phyloP scores from a whole-genome alignment of 345 rosid genomes.

The Arabidopsis suecica region DNA sequence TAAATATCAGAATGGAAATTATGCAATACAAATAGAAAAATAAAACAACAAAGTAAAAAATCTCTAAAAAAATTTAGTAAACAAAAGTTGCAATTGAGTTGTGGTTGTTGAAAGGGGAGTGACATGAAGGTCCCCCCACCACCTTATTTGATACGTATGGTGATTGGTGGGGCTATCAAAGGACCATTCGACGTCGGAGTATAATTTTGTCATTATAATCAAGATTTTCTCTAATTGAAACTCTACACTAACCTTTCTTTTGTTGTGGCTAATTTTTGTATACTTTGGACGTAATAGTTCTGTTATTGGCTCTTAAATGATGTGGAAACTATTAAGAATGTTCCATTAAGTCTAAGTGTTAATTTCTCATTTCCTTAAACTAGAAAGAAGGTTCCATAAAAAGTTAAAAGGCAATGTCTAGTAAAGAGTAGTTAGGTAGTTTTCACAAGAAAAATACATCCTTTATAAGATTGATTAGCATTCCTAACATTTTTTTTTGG shows the following conservation, averaged over 20 bases:
- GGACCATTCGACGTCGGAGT: slow-evolving; percentile 23
- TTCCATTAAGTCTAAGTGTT: neutral
- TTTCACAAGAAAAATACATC: neutral
- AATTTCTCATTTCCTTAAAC: neutral
- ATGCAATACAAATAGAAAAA: neutral
- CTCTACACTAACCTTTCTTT: neutral
- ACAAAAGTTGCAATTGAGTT: neutral
- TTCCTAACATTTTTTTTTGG: neutral
- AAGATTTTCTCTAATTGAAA: neutral
- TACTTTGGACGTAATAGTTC: neutral
- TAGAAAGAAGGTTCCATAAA: neutral
- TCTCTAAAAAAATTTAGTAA: neutral
- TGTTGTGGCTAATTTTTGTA: neutral
- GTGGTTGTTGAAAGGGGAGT: slow-evolving; percentile 28
- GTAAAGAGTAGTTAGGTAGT: neutral
- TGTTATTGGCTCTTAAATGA: neutral
- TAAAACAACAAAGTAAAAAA: neutral
- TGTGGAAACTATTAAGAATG: no score
- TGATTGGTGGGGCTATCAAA: slow-evolving; percentile 34
- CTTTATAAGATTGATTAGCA: neutral
- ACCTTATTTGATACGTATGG: slow-evolving; percentile 11
- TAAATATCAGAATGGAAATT: neutral
- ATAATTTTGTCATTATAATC: neutral
- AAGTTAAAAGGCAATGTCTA: neutral
- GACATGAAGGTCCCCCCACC: slow-evolving; percentile 40